Conservation (phyloP, 2,329 filamentous ascomycete genomes). For the Hortaea werneckii region DNA sequence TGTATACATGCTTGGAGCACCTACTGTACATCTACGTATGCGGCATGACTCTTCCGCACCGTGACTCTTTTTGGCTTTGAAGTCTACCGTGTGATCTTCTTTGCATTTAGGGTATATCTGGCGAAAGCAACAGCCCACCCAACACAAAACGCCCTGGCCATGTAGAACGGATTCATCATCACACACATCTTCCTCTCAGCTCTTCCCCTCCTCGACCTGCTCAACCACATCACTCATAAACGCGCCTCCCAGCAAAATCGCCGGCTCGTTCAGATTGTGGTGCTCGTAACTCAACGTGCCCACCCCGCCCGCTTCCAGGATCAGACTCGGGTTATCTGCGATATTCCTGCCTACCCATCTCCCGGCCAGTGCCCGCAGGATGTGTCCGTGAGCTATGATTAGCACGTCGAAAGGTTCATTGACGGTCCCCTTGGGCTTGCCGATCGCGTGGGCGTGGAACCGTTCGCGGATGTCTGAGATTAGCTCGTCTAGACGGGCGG, state of each 20-base stretch:
- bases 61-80: too few species aligned
- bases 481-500: conserved; percentile 59
- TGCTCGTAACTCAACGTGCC: conserved; percentile 45
- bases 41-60: background rate
- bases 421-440: conserved; percentile 33
- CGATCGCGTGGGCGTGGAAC: conserved; percentile 41
- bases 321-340: conserved; percentile 63
- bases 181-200: background rate
- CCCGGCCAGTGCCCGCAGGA: conserved; percentile 77
- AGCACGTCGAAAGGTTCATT: conserved; percentile 52
- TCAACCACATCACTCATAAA: conserved; percentile 42
- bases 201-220: conserved; percentile 22
- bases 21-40: background rate
- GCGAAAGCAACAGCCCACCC: too few species aligned
- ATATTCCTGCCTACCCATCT: conserved; percentile 69
- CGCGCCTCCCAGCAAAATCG: conserved; percentile 41
- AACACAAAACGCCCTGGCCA: too few species aligned
- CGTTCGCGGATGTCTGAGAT: conserved; percentile 61
- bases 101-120: too few species aligned
- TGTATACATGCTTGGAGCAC: background rate
- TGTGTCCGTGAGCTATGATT: conserved; percentile 83
- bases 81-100: too few species aligned
- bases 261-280: conserved; percentile 39
- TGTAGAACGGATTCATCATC: too few species aligned
- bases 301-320: conserved; percentile 58